Conservation (phyloP, 805 yeast genomes). For the Starmera dryadoides region DNA sequence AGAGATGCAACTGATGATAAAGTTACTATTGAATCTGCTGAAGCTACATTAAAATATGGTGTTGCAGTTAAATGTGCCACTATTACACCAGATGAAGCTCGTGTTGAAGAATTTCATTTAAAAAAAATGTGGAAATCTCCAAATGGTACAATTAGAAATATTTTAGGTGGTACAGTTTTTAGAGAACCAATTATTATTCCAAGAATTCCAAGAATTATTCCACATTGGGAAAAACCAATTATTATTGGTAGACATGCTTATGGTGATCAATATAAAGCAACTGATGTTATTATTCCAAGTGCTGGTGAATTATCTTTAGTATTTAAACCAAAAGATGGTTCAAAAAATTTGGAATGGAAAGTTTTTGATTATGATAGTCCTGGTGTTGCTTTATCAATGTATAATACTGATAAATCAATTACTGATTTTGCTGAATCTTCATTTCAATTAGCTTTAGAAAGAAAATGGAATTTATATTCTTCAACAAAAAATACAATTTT, state of each 20-base stretch:
- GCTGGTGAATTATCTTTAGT: constrained; percentile 76
- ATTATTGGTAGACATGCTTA: constrained; percentile 96
- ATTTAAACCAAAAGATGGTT: constrained; percentile 64
- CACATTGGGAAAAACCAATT: constrained; percentile 93
- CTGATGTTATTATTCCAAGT: constrained; percentile 71
- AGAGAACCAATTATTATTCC: constrained; percentile 94
- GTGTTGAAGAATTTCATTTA: constrained; percentile 84
- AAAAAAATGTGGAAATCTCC: constrained; percentile 98
- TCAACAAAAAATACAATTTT: constrained; percentile 93
- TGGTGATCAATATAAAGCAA: constrained; percentile 95
- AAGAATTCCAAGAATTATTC: constrained; percentile 78
- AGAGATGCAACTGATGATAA: constrained; percentile 85
- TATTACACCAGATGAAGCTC: constrained; percentile 95
- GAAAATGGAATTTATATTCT: constrained; percentile 74
- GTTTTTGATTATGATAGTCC: constrained; percentile 65
- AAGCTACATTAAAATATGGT: constrained; percentile 80
- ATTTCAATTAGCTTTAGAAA: constrained; percentile 76
- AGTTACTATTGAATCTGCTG: constrained; percentile 85
- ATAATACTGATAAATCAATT: constrained; percentile 90
- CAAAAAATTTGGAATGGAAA: constrained; percentile 44
- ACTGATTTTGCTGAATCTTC: constrained; percentile 89
- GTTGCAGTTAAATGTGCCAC: constrained; percentile 98
- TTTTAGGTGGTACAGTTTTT: constrained; percentile 93
- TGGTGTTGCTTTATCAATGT: constrained; percentile 84
- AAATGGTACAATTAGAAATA: constrained; percentile 93